These are phyloP conservation scores for Nitzschia sp. DNA, from an alignment of 108 stramenopile genomes.

Conservation along the genomic window DNA sequence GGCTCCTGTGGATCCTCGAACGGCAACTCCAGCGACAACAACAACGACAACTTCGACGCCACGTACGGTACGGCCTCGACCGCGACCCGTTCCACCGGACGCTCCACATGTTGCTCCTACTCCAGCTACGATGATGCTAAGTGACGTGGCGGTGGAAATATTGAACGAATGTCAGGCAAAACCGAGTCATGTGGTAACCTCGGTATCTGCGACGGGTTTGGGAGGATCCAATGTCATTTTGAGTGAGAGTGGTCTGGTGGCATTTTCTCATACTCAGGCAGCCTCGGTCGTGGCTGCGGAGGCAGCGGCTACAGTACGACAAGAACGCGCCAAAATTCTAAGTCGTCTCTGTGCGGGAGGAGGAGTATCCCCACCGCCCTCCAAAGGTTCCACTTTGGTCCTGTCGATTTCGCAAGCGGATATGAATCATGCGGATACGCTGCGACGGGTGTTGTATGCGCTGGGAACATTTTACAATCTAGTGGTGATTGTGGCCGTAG, in stretches of 20 bases:
- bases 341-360: slow-evolving; percentile 12
- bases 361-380: slow-evolving; percentile 1
- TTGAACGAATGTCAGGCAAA: slow-evolving; percentile 21
- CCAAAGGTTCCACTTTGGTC: slow-evolving; percentile 29
- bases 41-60: neutral
- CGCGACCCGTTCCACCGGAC: neutral
- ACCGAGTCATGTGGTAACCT: slow-evolving; percentile 20
- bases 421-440: neutral
- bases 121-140: neutral
- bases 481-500: slow-evolving; percentile 31
- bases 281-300: neutral
- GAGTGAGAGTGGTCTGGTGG: slow-evolving; percentile 28
- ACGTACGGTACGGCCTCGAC: slow-evolving; percentile 1
- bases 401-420: slow-evolving; percentile 14
- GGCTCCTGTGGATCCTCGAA: neutral
- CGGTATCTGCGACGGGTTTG: neutral
- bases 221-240: slow-evolving; percentile 25
- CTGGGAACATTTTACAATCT: slow-evolving; percentile 37
- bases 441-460: slow-evolving; percentile 15
- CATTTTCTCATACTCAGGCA: slow-evolving; percentile 16
- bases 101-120: neutral
- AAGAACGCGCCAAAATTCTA: slow-evolving; percentile 34
- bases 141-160: slow-evolving; percentile 15
- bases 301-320: neutral
- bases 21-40: neutral